phyloP scores from a whole-genome alignment of 331 rosid species.

The Malus hybrid region DNA sequence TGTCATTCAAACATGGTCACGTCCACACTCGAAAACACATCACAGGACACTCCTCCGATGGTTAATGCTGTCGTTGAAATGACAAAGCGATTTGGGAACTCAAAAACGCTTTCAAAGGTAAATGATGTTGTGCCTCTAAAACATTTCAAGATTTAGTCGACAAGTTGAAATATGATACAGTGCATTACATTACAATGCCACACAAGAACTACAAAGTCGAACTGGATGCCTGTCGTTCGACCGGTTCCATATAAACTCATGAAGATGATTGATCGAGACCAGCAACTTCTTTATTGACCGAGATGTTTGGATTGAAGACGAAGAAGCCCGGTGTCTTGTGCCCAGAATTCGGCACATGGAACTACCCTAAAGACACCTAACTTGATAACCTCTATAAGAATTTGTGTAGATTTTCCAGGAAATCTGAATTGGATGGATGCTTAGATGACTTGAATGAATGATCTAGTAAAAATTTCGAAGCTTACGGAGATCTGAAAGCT shows the following conservation, averaged over 20 bases:
- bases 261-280: too few species aligned
- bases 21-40: neutral
- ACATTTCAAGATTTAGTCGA: neutral
- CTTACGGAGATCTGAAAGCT: constrained; percentile 81
- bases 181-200: neutral
- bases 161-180: neutral
- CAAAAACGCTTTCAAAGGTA: neutral
- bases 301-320: too few species aligned
- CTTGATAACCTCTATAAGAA: neutral
- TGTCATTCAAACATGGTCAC: neutral
- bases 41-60: neutral
- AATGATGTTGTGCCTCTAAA: neutral
- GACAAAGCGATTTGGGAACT: neutral
- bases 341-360: neutral
- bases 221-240: neutral
- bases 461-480: neutral
- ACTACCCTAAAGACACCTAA: neutral
- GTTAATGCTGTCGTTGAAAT: neutral
- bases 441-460: constrained; percentile 5
- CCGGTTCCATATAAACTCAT: too few species aligned
- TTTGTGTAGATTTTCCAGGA: neutral
- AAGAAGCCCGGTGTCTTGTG: too few species aligned
- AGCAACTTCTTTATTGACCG: too few species aligned
- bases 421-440: neutral
- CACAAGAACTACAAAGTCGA: neutral